Evolutionary conservation across 176 grass and related monocot species (phyloP).

Genomic region (Eragrostis curvula): DNA sequence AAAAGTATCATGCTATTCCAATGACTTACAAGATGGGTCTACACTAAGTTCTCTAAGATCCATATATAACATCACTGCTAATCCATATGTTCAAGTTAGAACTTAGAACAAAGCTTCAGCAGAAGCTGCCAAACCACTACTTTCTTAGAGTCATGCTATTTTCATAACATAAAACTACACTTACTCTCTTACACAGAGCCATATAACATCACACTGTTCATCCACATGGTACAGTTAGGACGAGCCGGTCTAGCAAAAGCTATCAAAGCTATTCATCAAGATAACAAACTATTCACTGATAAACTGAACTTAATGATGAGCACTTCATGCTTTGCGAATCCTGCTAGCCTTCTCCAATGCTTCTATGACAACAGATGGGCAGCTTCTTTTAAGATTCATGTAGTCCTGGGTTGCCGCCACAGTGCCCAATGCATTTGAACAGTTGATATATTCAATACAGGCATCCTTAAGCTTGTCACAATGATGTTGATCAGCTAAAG

Average conservation of each 20-base stretch:
- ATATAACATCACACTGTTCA: too few relatives aligned
- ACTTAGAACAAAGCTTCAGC: too few relatives aligned
- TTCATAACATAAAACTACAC: too few relatives aligned
- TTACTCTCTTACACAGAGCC: too few relatives aligned
- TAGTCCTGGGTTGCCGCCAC: not conserved
- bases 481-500: constrained; percentile 34
- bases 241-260: not conserved
- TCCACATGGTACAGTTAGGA: not conserved
- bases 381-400: constrained; percentile 12
- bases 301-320: not conserved
- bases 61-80: too few relatives aligned
- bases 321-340: not conserved
- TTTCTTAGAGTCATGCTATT: too few relatives aligned
- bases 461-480: constrained; percentile 5
- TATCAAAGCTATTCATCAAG: not conserved
- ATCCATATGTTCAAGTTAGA: too few relatives aligned
- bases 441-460: not conserved
- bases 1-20: too few relatives aligned
- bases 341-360: not conserved
- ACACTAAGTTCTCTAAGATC: too few relatives aligned
- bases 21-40: too few relatives aligned
- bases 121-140: too few relatives aligned
- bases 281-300: not conserved
- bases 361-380: constrained; percentile 24
- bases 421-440: not conserved